Evolutionary conservation across 2,329 filamentous ascomycete genomes (phyloP), one percentile per base, ranked within the genome.

Genomic region (Penicillium corylophilum): DNA sequence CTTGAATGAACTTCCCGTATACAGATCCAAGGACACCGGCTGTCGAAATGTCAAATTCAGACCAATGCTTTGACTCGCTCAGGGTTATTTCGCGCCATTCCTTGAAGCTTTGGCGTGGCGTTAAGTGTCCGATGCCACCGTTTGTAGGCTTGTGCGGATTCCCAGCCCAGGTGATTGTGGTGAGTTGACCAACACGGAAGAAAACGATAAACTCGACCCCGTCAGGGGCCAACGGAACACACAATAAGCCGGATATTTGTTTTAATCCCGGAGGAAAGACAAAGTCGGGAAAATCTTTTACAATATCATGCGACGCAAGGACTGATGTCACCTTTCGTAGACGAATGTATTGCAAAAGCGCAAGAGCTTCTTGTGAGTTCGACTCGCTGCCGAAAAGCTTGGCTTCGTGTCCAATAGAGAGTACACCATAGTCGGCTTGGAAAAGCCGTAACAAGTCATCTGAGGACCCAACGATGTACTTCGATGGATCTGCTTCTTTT

Each of bases 201-300:
- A 96, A 95, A 0, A 91, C 88, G 40, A 96, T 95, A 62, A 96
- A 96, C 62, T 96, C 91, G 28, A 77, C 78, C 0, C 91, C 91
- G 1, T 83, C 83, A 1, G 82, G 78, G 13, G 88, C 92, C 2
- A 96, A 74, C 0, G 91, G 91, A 0, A 96, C 90, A 48, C 95
- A 85, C 0, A 96, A 74, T 43, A 95, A 71, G 0, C 91, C 91
- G 0, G 90, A 88, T 50, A 96, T 83, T 16, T 85, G 75, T 52
- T 85, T 80, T 64, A 96, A 93, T 0, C 91, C 90, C 1, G 90
- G 90, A 0, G 82, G 76, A 61, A 95, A 95, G 22, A 81, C 79
- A 3, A 96, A 74, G 62, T 96, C 91, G 0, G 88, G 89, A 50
- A 96, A 95, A 59, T 95, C 90, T 33, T 81, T 72, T 20, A 67